Conservation (phyloP, 257 asterid genomes). For the Asclepias syriaca region DNA sequence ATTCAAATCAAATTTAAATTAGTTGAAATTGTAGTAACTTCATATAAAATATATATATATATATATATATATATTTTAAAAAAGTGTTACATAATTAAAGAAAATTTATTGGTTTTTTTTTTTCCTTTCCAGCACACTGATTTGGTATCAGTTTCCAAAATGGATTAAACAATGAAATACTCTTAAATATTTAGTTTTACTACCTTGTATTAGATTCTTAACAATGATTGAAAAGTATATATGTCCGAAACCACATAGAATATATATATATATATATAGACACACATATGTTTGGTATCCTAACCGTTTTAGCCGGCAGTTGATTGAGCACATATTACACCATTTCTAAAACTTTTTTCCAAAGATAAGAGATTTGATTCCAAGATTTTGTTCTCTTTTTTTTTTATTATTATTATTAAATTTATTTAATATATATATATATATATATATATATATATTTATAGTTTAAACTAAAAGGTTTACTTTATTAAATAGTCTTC, state of each 20-base stretch:
- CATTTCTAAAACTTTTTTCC: slow-evolving; percentile 6
- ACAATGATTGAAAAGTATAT: neutral
- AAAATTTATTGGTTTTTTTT: no score
- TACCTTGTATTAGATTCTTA: neutral
- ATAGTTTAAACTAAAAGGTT: neutral
- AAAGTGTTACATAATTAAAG: no score
- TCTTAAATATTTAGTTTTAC: neutral
- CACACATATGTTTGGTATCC: neutral
- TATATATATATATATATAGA: neutral
- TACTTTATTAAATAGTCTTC: neutral
- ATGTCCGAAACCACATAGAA: neutral
- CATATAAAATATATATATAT: no score
- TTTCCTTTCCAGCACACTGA: no score
- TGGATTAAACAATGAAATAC: no score
- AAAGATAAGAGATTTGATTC: slow-evolving; percentile 15
- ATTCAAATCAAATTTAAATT: no score
- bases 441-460: neutral
- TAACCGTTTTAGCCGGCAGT: slow-evolving; percentile 17
- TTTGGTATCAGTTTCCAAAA: no score
- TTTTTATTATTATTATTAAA: neutral
- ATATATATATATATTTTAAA: no score
- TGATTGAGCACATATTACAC: neutral
- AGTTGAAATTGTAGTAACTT: no score
- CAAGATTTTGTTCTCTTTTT: slow-evolving; percentile 9
- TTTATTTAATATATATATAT: neutral